Conservation (phyloP, 1,139 yeast genomes). For the Saccharomyces hybrid region DNA sequence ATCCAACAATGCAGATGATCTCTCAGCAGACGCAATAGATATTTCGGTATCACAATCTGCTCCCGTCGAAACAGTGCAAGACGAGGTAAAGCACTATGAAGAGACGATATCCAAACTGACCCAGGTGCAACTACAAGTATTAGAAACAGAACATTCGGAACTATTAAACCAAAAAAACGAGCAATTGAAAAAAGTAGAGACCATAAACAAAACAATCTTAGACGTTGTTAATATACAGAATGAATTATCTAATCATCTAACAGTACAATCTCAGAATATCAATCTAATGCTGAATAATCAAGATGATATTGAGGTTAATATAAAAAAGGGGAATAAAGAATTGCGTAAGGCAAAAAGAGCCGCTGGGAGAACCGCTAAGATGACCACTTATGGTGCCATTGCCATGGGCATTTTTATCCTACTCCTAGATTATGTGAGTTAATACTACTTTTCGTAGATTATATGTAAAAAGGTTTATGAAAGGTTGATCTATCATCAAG, state of each 20-base stretch:
- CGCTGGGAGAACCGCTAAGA: constrained; percentile 63
- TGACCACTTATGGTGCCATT: constrained; percentile 55
- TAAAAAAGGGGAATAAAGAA: constrained; percentile 66
- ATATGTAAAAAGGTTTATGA: background rate
- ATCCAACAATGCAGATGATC: background rate
- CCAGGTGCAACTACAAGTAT: constrained; percentile 58
- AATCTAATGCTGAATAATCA: constrained; percentile 62
- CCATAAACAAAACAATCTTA: constrained; percentile 68
- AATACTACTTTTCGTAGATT: background rate
- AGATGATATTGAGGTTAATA: constrained; percentile 59
- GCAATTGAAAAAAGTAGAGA: constrained; percentile 60
- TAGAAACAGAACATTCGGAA: constrained; percentile 66
- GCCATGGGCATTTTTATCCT: constrained; percentile 56
- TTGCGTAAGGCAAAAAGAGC: constrained; percentile 63
- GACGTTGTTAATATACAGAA: constrained; percentile 76
- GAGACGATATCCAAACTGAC: constrained; percentile 35
- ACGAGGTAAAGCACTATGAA: constrained; percentile 28
- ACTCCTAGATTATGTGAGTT: constrained; percentile 44
- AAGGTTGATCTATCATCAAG: background rate
- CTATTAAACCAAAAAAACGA: constrained; percentile 53
- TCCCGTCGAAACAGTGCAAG: constrained; percentile 28
- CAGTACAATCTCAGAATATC: constrained; percentile 69
- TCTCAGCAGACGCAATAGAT: constrained; percentile 7
- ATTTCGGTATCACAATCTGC: constrained; percentile 20
- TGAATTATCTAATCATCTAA: constrained; percentile 69